Base-by-base conservation (phyloP, 2,329 filamentous ascomycete species). In the Parastagonospora nodorum region DNA sequence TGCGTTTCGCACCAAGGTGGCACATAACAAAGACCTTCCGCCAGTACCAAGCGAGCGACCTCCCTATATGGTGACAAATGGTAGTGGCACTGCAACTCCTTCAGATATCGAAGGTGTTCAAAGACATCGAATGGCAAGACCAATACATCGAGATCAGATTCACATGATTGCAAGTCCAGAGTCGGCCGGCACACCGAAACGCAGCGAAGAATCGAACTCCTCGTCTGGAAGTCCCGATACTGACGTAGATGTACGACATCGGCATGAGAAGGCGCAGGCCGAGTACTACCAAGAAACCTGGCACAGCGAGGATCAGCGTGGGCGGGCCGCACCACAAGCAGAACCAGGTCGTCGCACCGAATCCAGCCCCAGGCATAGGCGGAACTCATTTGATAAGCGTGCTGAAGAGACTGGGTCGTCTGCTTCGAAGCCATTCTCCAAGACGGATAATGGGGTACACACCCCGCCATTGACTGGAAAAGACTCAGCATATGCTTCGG, bases 401-500 rank as follows among this genome's bases (percentile, higher is more conserved):
- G 51, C 53, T 37, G 60, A 56, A 38, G 48, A 56, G 27, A 56
- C 40, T 27, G 31, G 36, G 41, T 32, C 48, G 15, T 47, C 52
- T 45, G 39, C 51, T 38, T 37, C 52, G 31, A 50, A 49, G 48
- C 49, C 51, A 45, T 33, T 47, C 29, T 45, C 54, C 27, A 53
- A 58, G 46, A 30, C 46, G 42, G 42, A 55, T 24, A 58, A 58
- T 41, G 53, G 49, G 8, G 65, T 68, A 27, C 54, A 53, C 41
- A 73, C 67, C 48, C 69, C 70, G n/a, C 66, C 63, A 5, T 55
- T 66, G 50, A 69, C 69, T 5, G 69, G 68, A 27, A 71, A 73
- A 50, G 72, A 74, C 41, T 74, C 72, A 27, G 72, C 72, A 5
- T 74, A 74, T 51, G 74, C 71, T 41, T 74, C 72, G 8, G 60